These are phyloP conservation scores for Penicillium sp. DNA, from an alignment of 2,329 filamentous ascomycete genomes.

Conservation along the genomic window DNA sequence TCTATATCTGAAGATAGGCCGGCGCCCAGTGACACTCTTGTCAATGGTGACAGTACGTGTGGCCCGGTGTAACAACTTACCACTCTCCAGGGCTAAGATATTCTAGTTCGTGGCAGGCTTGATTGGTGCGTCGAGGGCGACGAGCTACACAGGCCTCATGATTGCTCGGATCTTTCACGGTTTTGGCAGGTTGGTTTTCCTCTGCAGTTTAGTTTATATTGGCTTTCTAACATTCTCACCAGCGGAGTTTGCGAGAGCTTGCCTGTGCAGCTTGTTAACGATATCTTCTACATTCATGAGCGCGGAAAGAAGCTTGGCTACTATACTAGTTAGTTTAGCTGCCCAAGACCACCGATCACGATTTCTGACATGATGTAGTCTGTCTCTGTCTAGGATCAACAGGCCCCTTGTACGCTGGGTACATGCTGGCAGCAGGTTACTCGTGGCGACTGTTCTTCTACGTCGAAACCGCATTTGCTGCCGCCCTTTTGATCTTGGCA, in stretches of 20 bases:
- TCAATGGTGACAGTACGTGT: slow-evolving; percentile 36
- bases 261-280: slow-evolving; percentile 47
- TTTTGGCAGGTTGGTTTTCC: slow-evolving; percentile 29
- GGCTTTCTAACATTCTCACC: not conserved
- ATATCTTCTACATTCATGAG: slow-evolving; percentile 47
- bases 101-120: slow-evolving; percentile 39
- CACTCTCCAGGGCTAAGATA: not conserved
- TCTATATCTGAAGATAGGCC: slow-evolving; percentile 51
- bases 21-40: slow-evolving; percentile 42
- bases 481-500: slow-evolving; percentile 41
- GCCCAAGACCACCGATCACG: too few species aligned
- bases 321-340: slow-evolving; percentile 46
- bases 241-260: slow-evolving; percentile 45
- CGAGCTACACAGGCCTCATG: slow-evolving; percentile 41
- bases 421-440: slow-evolving; percentile 56
- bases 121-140: slow-evolving; percentile 41
- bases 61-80: not conserved
- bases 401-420: slow-evolving; percentile 55
- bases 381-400: slow-evolving; percentile 54
- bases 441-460: slow-evolving; percentile 60
- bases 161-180: slow-evolving; percentile 40
- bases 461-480: slow-evolving; percentile 53
- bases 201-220: not conserved
- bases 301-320: slow-evolving; percentile 52
- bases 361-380: slow-evolving; percentile 31